phyloP scores from a whole-genome alignment of 768 basidiomycete genomes.

The Serendipita indica region DNA sequence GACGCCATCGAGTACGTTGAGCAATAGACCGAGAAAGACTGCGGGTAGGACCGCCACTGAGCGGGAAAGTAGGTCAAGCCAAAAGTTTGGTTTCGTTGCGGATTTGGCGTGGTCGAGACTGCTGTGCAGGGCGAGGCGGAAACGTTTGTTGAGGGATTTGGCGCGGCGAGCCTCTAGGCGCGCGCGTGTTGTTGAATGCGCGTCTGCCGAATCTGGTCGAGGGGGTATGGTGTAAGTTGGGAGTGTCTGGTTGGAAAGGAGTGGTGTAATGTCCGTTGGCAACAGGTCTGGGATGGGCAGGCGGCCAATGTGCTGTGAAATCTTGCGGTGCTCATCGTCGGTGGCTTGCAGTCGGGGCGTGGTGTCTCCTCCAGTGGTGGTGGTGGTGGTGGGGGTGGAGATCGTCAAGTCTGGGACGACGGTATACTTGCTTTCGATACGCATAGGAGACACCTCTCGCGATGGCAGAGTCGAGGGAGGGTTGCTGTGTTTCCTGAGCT shows the following conservation, averaged over 20 bases:
- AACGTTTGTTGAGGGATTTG: constrained; percentile 9
- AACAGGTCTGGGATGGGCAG: neutral
- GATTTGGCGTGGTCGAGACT: constrained; percentile 5
- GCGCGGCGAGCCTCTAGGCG: constrained; percentile 10
- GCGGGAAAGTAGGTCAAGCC: neutral
- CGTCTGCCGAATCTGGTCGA: neutral
- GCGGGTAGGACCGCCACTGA: constrained; percentile 45
- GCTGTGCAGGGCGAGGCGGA: constrained; percentile 1
- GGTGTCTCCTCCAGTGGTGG: neutral
- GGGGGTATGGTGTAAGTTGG: neutral
- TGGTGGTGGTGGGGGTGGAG: neutral
- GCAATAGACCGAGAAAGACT: constrained; percentile 63
- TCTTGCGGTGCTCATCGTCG: neutral
- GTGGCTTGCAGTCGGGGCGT: neutral
- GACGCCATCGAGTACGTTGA: constrained; percentile 89
- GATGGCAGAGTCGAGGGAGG: neutral
- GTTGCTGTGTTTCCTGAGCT: neutral
- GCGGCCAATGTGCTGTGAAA: neutral
- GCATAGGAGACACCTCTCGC: constrained; percentile 7
- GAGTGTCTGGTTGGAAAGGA: neutral
- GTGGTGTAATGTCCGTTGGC: neutral
- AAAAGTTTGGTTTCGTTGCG: constrained; percentile 12
- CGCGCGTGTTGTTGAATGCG: neutral
- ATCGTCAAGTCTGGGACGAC: neutral
- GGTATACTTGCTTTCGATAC: neutral